These are phyloP conservation scores for Agarophyton chilense DNA, from an alignment of 23 red algal species.

Conservation along the genomic window DNA sequence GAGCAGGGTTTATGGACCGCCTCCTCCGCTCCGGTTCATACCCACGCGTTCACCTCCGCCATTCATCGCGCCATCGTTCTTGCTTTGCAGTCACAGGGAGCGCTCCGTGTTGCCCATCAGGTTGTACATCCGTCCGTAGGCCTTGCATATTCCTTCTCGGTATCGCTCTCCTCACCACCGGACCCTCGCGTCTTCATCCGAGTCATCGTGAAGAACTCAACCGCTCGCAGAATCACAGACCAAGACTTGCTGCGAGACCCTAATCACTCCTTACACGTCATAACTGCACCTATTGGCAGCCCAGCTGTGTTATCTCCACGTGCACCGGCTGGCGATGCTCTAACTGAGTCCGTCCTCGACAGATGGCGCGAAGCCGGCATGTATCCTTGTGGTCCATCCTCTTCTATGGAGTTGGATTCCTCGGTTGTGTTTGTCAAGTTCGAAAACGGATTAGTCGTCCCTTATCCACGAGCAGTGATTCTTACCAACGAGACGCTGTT, in stretches of 20 bases:
- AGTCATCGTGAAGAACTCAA: slow-evolving; percentile 14
- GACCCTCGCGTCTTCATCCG: slow-evolving; percentile 22
- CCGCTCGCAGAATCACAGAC: slow-evolving; percentile 22
- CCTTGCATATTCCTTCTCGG: slow-evolving; percentile 50
- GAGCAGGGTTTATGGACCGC: slow-evolving; percentile 18
- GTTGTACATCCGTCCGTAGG: slow-evolving; percentile 30
- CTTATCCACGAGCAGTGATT: slow-evolving; percentile 46
- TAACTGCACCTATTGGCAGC: slow-evolving; percentile 51
- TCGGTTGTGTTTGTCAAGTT: slow-evolving; percentile 62
- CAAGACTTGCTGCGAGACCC: slow-evolving; percentile 1
- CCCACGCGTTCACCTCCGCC: slow-evolving; percentile 35
- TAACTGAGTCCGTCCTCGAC: slow-evolving; percentile 45
- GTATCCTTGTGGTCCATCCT: slow-evolving; percentile 1
- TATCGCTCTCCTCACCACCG: slow-evolving; percentile 12
- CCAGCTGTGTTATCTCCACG: slow-evolving; percentile 10
- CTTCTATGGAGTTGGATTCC: not conserved
- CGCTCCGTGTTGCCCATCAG: slow-evolving; percentile 10
- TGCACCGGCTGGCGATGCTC: slow-evolving; percentile 53
- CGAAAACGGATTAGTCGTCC: slow-evolving; percentile 36
- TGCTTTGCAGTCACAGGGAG: slow-evolving; percentile 49
- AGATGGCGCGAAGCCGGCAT: slow-evolving; percentile 68
- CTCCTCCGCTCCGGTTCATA: slow-evolving; percentile 13
- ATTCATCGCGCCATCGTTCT: slow-evolving; percentile 52
- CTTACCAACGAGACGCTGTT: slow-evolving; percentile 12
- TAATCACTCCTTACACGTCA: slow-evolving; percentile 5